Evolutionary conservation across 164 flowering plant genomes (phyloP).

Genomic region (Dillenia turbinata): DNA sequence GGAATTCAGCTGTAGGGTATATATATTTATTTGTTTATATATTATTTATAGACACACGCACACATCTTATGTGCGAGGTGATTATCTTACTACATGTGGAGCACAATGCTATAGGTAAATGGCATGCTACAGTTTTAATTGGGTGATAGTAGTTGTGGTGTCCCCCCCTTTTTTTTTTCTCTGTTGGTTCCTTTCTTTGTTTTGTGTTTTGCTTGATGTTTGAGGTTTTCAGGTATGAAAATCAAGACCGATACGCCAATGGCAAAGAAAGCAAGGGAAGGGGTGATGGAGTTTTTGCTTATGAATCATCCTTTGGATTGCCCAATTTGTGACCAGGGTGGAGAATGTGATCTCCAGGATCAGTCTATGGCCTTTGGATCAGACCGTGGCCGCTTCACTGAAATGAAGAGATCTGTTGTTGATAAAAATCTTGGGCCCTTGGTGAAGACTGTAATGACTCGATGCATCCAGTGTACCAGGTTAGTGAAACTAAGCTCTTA

Average conservation of each 20-base stretch:
- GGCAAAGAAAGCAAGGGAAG: constrained; percentile 97
- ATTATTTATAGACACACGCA: too few relatives aligned
- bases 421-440: constrained; percentile 98
- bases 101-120: too few relatives aligned
- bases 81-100: too few relatives aligned
- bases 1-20: too few relatives aligned
- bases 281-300: constrained; percentile 97
- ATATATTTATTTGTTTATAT: too few relatives aligned
- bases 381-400: constrained; percentile 97
- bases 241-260: constrained; percentile 95
- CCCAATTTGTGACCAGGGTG: constrained; percentile 99
- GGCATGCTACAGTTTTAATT: too few relatives aligned
- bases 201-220: background rate
- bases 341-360: constrained; percentile 99
- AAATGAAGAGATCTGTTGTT: constrained; percentile 95
- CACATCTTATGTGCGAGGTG: too few relatives aligned
- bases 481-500: constrained; percentile 11
- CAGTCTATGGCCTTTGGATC: constrained; percentile 99
- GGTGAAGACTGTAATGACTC: constrained; percentile 99
- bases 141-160: too few relatives aligned
- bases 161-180: background rate
- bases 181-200: background rate
- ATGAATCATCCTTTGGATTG: constrained; percentile 99
- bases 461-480: constrained; percentile 99
- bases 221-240: constrained; percentile 69